Conservation (phyloP, 2,329 filamentous ascomycete genomes). For the Aspergillus sp. region DNA sequence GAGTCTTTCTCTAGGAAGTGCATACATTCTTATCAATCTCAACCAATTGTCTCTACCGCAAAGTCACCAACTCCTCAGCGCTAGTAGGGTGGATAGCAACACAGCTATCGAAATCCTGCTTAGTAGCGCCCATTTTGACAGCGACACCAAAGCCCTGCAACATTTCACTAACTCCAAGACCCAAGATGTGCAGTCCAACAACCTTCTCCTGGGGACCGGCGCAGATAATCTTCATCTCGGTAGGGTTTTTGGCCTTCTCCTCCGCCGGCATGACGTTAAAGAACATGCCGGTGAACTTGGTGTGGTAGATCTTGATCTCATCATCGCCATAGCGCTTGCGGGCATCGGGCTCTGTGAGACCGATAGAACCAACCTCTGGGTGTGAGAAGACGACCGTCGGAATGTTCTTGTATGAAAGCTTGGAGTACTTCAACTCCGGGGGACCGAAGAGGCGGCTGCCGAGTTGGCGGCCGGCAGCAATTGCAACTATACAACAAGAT, state of each 20-base stretch:
- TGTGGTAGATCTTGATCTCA: slow-evolving; percentile 48
- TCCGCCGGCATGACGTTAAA: slow-evolving; percentile 43
- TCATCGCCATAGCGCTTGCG: slow-evolving; percentile 44
- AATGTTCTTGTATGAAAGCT: slow-evolving; percentile 47
- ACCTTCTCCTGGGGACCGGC: slow-evolving; percentile 46
- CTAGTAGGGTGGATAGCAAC: slow-evolving; percentile 75
- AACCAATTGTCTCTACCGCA: no score
- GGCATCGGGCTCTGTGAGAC: slow-evolving; percentile 47
- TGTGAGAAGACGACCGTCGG: slow-evolving; percentile 51
- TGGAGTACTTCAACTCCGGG: slow-evolving; percentile 37
- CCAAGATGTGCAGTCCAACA: slow-evolving; percentile 47
- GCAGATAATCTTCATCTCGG: slow-evolving; percentile 48
- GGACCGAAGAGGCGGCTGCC: slow-evolving; percentile 48
- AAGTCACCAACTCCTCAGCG: slow-evolving; percentile 64
- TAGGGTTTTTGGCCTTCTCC: slow-evolving; percentile 47
- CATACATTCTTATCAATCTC: no score
- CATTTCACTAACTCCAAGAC: slow-evolving; percentile 56
- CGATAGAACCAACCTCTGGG: slow-evolving; percentile 46
- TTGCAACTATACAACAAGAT: slow-evolving; percentile 37
- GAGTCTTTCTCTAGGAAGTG: no score
- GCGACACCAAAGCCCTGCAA: slow-evolving; percentile 72
- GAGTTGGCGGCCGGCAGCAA: slow-evolving; percentile 48
- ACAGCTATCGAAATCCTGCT: slow-evolving; percentile 70
- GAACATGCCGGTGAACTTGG: slow-evolving; percentile 47
- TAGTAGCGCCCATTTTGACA: slow-evolving; percentile 74